Conservation (phyloP, 805 yeast species). For the Osmozyma mogii region DNA sequence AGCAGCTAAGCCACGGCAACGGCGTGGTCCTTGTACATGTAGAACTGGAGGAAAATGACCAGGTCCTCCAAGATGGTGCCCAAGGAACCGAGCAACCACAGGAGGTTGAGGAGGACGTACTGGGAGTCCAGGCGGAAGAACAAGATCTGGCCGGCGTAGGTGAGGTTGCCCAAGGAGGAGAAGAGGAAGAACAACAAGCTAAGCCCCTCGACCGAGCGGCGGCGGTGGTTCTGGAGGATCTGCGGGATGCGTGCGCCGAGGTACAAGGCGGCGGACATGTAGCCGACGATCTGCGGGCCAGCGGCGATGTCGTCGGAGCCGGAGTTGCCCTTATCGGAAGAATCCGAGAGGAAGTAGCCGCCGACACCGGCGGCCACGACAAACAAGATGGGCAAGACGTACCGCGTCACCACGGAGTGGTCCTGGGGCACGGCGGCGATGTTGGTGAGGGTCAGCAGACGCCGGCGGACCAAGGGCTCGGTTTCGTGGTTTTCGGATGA, state of each 20-base stretch:
- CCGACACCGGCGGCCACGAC: constrained; percentile 55
- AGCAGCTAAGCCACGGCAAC: constrained; percentile 6
- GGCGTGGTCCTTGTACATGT: constrained; percentile 40
- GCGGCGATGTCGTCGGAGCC: constrained; percentile 13
- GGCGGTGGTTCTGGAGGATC: constrained; percentile 65
- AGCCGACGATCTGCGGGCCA: constrained; percentile 66
- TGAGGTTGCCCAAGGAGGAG: constrained; percentile 66
- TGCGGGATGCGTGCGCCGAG: constrained; percentile 56
- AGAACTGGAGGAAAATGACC: constrained; percentile 60
- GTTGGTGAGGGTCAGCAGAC: constrained; percentile 46
- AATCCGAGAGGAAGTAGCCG: constrained; percentile 49
- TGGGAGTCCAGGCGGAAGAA: constrained; percentile 54
- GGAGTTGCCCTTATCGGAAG: constrained; percentile 13
- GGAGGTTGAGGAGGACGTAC: constrained; percentile 53
- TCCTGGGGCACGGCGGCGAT: constrained; percentile 40
- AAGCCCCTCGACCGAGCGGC: constrained; percentile 80
- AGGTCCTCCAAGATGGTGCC: constrained; percentile 71
- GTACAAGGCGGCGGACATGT: constrained; percentile 60
- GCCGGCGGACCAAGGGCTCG: constrained; percentile 35
- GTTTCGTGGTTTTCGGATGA: constrained; percentile 14
- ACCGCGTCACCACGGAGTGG: constrained; percentile 41
- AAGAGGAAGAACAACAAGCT: constrained; percentile 73
- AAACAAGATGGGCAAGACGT: constrained; percentile 51
- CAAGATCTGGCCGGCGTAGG: constrained; percentile 68
- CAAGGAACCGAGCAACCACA: constrained; percentile 74